Evolutionary conservation across 768 basidiomycete genomes (phyloP), one percentile per base, ranked within the genome.

Genomic region (Lyophyllum shimeji): DNA sequence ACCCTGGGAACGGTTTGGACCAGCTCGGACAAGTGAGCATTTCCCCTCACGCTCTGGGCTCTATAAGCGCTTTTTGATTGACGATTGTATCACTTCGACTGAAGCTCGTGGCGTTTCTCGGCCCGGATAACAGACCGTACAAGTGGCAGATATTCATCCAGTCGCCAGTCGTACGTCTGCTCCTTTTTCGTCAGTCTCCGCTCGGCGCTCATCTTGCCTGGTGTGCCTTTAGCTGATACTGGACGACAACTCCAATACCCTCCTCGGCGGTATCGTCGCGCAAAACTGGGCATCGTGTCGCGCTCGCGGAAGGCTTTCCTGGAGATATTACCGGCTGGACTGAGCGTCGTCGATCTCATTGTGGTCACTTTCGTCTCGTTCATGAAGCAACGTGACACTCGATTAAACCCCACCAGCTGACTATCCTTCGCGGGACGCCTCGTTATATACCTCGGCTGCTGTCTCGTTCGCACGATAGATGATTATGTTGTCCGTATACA

Each of bases 71-170:
- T n/a, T n/a, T n/a, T n/a, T n/a, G n/a, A n/a, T n/a, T 5, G 29
- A 4, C 29, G 15, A 8, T 27, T 8, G n/a, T 46, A 8, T 17
- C 27, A 1, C 7, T 29, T 18, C 25, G 15, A 12, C 25, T 12
- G 3, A 50, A 74, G 74, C 37, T 69, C 69, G 9, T 75, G 76
- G 63, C 68, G 33, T 74, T 78, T 54, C 64, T 56, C 3, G 69
- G 73, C 7, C 68, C 75, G 17, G 72, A 76, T 56, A 58, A 59
- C 17, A 60, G 66, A 55, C 59, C 65, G 27, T 74, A 75, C 57
- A 71, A 65, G 50, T 75, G 76, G 75, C 71, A 75, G 51, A 60
- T 78, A 49, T 69, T 71, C 56, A 58, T 74, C 17, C 69, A 67
- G 18, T 72, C 61, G 15, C 76, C 73, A 15, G 69, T 72, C 20